Percentiles rank a stretch among this genome's conserved stretches.
These are phyloP conservation scores for Furcasterigmium sp. DNA, from an alignment of 2,329 filamentous ascomycete genomes.

Conservation along the genomic window DNA sequence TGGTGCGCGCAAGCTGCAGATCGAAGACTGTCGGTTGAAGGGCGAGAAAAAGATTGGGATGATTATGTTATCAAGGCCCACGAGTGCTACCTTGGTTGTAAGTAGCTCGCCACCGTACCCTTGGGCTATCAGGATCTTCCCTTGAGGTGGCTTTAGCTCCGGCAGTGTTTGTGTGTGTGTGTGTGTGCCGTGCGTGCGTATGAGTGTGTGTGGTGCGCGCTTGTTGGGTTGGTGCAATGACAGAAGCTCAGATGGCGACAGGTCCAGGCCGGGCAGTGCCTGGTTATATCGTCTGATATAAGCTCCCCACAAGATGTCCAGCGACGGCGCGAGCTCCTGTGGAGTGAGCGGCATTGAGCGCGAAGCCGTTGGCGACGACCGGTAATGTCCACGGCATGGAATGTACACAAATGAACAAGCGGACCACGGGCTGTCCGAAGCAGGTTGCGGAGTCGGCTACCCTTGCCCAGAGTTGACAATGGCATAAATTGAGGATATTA, in stretches of 20 bases:
- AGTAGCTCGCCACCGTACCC: slow-evolving; percentile 6
- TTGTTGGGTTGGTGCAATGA: slow-evolving; percentile 6
- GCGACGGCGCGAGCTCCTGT: neutral
- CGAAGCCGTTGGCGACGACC: neutral
- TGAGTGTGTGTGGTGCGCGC: neutral
- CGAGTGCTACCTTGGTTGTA: neutral
- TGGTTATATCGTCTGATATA: slow-evolving; percentile 44
- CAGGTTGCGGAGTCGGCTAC: slow-evolving; percentile 15
- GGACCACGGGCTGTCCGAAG: slow-evolving; percentile 2
- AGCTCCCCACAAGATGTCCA: neutral
- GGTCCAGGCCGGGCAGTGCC: slow-evolving; percentile 27
- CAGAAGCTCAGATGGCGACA: slow-evolving; percentile 12
- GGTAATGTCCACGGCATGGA: neutral
- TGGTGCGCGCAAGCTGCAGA: too few relatives aligned
- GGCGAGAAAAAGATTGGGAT: neutral
- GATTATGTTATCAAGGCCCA: neutral
- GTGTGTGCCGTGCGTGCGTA: slow-evolving; percentile 1
- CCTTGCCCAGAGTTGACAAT: slow-evolving; percentile 43
- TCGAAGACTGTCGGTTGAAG: neutral
- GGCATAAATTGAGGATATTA: slow-evolving; percentile 57
- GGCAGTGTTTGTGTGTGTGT: neutral
- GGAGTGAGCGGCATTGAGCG: neutral
- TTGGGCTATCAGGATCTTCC: slow-evolving; percentile 21
- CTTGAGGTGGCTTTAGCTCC: slow-evolving; percentile 22
- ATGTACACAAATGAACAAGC: neutral